A percentile compares a stretch with the other conserved stretches of the same genome.
phyloP scores from a whole-genome alignment of 768 basidiomycete species.

The Cystoderma amianthinum region DNA sequence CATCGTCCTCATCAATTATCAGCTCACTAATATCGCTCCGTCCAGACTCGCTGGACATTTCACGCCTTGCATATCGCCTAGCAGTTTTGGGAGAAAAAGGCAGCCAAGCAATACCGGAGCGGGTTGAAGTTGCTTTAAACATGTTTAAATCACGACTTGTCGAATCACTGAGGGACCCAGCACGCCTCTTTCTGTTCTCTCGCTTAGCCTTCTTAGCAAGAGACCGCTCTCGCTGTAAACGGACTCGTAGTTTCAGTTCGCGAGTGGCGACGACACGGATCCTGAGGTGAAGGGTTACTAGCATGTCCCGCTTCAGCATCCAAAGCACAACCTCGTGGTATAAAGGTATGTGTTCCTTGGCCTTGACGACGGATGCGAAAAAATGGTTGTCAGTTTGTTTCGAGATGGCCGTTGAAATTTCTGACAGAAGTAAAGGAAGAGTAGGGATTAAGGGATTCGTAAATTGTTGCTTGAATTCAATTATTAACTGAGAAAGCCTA shows the following conservation, averaged over 20 bases:
- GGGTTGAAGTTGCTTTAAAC: slow-evolving; percentile 5
- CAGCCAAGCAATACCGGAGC: slow-evolving; percentile 34
- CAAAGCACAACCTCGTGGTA: slow-evolving; percentile 85
- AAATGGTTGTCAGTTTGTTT: slow-evolving; percentile 68
- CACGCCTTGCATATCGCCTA: slow-evolving; percentile 34
- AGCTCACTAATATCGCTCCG: slow-evolving; percentile 31
- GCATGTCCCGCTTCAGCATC: slow-evolving; percentile 84
- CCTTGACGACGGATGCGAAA: slow-evolving; percentile 69
- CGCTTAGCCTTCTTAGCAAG: slow-evolving; percentile 19
- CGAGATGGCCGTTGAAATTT: slow-evolving; percentile 63
- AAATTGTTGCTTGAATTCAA: slow-evolving; percentile 60
- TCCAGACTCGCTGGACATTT: slow-evolving; percentile 40
- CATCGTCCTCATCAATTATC: slow-evolving; percentile 26
- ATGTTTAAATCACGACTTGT: slow-evolving; percentile 5
- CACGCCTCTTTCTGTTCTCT: slow-evolving; percentile 11
- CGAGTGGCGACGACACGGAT: slow-evolving; percentile 78
- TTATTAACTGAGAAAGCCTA: slow-evolving; percentile 49
- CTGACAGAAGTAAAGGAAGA: slow-evolving; percentile 67
- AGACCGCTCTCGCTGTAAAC: slow-evolving; percentile 30
- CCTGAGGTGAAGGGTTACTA: slow-evolving; percentile 80
- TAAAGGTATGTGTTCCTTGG: slow-evolving; percentile 56
- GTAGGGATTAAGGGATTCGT: slow-evolving; percentile 53
- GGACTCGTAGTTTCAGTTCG: slow-evolving; percentile 69
- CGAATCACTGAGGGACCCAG: neutral
- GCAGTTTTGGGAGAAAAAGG: slow-evolving; percentile 50